Evolutionary conservation across 2,329 filamentous ascomycete genomes (phyloP), one percentile per base, ranked within the genome.

Genomic region (Microdochium trichocladiopsis): DNA sequence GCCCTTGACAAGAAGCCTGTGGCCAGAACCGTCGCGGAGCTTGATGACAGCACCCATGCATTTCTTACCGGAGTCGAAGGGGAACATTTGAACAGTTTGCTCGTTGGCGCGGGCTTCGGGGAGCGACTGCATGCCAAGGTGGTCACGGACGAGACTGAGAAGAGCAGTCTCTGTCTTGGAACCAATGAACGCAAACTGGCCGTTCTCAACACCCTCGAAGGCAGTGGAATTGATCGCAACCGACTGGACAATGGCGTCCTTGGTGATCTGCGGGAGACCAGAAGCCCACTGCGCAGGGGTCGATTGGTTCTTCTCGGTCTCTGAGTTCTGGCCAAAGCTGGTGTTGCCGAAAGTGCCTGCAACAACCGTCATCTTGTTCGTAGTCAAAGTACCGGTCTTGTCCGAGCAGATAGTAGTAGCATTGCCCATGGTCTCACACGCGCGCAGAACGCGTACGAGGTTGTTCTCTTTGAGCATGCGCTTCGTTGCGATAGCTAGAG

Each of bases 361-460:
- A 25, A 91, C 87, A 1, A 90, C 86, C 0, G 84, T 87, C 85
- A 88, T 88, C 66, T 84, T 83, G 63, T 88, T 88, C 53, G 87
- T 84, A 0, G 86, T 90, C 18, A 90, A 69, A 4, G 86, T 90
- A 49, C 86, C 86, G 1, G 86, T 90, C 69, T 90, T 90, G 66
- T 90, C 88, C 3, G 88, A 91, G 68, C 88, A 93, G 33, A 93
- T 86, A 0, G 87, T 87, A 2, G 82, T 86, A 25, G 82, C 82
- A 58, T 88, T 88, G 4, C 84, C 84, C 83, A 87, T 87, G 2
- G 83, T 86, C 65, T 88, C 84, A 62, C 83, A 87, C 53, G 84
- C 84, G 53, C 82, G 77, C 25, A 88, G 72, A 31, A 85, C 73
- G 53, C 84, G 80, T n/a, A 88, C 84, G 25, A 87, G 69, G 56